Percentiles rank a stretch among this genome's conserved stretches.
phyloP scores from a whole-genome alignment of 176 grass and related monocot species.

The Musa acuminata region DNA sequence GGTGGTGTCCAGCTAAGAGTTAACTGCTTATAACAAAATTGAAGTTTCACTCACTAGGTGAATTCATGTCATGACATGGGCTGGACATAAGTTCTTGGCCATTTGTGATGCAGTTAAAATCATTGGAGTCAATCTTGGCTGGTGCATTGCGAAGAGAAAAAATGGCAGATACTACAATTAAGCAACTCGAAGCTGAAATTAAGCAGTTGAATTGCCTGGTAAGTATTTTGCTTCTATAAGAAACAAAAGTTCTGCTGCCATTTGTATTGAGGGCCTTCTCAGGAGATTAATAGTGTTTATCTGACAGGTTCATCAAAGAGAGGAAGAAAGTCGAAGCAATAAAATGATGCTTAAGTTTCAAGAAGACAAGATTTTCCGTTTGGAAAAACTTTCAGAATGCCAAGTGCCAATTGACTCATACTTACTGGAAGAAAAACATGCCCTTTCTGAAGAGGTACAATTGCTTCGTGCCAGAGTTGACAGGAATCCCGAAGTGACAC shows the following conservation, averaged over 20 bases:
- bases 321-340: conserved; percentile 57
- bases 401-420: conserved; percentile 49
- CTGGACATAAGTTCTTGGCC: conserved; percentile 4
- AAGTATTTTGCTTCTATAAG: conserved; percentile 26
- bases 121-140: conserved; percentile 61
- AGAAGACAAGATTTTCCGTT: conserved; percentile 69
- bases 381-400: conserved; percentile 46
- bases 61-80: not conserved
- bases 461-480: conserved; percentile 53
- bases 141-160: conserved; percentile 86
- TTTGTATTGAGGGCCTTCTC: conserved; percentile 5
- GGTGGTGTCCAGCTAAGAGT: not conserved
- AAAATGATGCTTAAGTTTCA: conserved; percentile 84
- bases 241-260: conserved; percentile 3
- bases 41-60: conserved; percentile 19
- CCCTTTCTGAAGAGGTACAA: conserved; percentile 52
- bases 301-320: conserved; percentile 66
- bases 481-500: conserved; percentile 80
- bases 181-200: conserved; percentile 67
- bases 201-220: conserved; percentile 69
- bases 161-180: conserved; percentile 43
- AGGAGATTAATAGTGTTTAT: not conserved
- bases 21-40: conserved; percentile 14
- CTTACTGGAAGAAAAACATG: conserved; percentile 60
- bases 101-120: conserved; percentile 38